phyloP scores from a whole-genome alignment of 2,329 filamentous ascomycete genomes.

The Zymoseptoria pseudotritici region DNA sequence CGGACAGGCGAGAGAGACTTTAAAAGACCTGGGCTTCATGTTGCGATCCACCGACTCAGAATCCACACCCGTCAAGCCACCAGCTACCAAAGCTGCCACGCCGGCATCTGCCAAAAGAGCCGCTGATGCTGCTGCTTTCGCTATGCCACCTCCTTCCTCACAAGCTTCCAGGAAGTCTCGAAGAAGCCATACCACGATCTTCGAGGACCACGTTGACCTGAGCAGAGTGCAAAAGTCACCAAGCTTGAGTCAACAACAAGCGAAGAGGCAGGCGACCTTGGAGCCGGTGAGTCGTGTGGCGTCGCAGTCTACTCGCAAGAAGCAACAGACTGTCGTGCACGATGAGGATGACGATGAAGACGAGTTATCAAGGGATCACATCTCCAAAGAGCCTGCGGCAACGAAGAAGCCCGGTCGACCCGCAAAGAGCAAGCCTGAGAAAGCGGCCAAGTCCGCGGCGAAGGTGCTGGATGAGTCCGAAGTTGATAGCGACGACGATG shows the following conservation, averaged over 20 bases:
- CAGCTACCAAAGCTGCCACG: background rate
- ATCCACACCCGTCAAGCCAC: background rate
- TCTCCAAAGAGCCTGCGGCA: constrained; percentile 1
- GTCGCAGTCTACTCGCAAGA: constrained; percentile 8
- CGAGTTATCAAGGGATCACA: constrained; percentile 16
- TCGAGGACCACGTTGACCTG: constrained; percentile 28
- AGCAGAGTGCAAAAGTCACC: constrained; percentile 15
- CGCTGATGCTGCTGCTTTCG: constrained; percentile 13
- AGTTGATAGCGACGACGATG: background rate
- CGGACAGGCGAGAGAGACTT: background rate
- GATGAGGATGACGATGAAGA: constrained; percentile 20
- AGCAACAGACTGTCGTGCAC: constrained; percentile 12
- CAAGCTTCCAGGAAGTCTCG: constrained; percentile 14
- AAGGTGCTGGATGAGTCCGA: background rate
- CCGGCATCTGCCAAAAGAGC: background rate
- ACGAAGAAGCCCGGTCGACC: constrained; percentile 9
- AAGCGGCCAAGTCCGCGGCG: background rate
- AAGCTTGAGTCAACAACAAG: constrained; percentile 29
- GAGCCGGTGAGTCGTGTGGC: constrained; percentile 5
- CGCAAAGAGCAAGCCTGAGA: constrained; percentile 5
- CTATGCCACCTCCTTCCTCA: constrained; percentile 2
- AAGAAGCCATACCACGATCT: constrained; percentile 29
- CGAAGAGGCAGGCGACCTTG: constrained; percentile 19
- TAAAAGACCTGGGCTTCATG: background rate
- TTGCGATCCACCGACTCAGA: background rate